A percentile compares a stretch with the other conserved stretches of the same genome.
Evolutionary conservation across 2,329 filamentous ascomycete species (phyloP).

Genomic region (Capronia coronata): DNA sequence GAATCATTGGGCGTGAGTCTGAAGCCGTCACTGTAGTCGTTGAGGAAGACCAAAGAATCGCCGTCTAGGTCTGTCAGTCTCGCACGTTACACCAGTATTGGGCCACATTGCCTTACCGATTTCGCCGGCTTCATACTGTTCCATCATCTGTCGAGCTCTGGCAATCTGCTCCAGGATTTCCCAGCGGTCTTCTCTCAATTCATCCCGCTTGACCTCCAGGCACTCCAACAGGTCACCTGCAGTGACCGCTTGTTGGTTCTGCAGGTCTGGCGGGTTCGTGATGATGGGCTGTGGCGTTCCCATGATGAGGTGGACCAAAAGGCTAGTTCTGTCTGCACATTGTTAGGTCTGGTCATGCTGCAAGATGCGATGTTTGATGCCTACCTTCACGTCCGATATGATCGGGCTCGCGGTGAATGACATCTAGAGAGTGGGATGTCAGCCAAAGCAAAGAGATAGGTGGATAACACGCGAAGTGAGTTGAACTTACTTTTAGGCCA

Average conservation of each 20-base stretch:
- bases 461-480: no score
- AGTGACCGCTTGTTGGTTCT: slow-evolving; percentile 18
- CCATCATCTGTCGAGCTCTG: slow-evolving; percentile 21
- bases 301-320: slow-evolving; percentile 28
- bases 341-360: slow-evolving; percentile 6
- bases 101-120: slow-evolving; percentile 19
- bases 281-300: slow-evolving; percentile 23
- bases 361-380: slow-evolving; percentile 18
- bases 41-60: slow-evolving; percentile 21
- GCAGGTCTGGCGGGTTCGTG: slow-evolving; percentile 16
- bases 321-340: slow-evolving; percentile 26
- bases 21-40: slow-evolving; percentile 11
- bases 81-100: not conserved
- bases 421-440: slow-evolving; percentile 37
- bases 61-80: slow-evolving; percentile 17
- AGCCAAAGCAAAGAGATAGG: not conserved
- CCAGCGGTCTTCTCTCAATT: slow-evolving; percentile 21
- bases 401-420: slow-evolving; percentile 46
- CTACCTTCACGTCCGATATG: slow-evolving; percentile 44
- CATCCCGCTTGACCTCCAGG: slow-evolving; percentile 23
- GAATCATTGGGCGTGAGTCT: slow-evolving; percentile 9
- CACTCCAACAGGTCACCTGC: slow-evolving; percentile 22
- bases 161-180: slow-evolving; percentile 25
- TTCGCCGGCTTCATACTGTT: slow-evolving; percentile 24
- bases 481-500: slow-evolving; percentile 26